Evolutionary conservation across 352 stramenopile genomes (phyloP).

Genomic region (Phytophthora boehmeriae): DNA sequence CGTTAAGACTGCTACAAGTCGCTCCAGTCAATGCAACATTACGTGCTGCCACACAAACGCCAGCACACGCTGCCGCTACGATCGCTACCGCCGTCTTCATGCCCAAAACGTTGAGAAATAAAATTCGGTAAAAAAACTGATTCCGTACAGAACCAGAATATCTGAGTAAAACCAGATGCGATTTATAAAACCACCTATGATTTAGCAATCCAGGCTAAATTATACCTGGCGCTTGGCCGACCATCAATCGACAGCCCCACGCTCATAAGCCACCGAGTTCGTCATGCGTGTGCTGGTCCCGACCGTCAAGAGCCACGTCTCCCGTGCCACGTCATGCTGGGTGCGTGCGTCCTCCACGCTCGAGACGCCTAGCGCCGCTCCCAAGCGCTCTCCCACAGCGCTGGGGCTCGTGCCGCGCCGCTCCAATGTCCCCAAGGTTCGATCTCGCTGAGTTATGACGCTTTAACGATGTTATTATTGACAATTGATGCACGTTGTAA

Average conservation of each 20-base stretch:
- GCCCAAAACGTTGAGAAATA: conserved; percentile 10
- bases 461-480: conserved; percentile 7
- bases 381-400: conserved; percentile 63
- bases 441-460: neutral
- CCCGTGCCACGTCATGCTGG: conserved; percentile 46
- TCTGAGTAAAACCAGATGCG: neutral
- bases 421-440: conserved; percentile 57
- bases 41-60: neutral
- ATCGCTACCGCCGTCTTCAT: conserved; percentile 12
- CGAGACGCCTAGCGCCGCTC: conserved; percentile 17
- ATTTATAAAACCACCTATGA: conserved; percentile 1
- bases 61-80: conserved; percentile 15
- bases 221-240: neutral
- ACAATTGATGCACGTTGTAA: conserved; percentile 5
- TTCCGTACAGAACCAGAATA: neutral
- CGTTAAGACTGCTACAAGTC: conserved; percentile 73
- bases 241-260: conserved; percentile 36
- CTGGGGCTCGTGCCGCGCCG: conserved; percentile 69
- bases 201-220: neutral
- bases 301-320: conserved; percentile 34
- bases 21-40: neutral
- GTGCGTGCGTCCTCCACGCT: conserved; percentile 53
- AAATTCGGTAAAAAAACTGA: conserved; percentile 18
- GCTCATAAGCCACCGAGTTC: conserved; percentile 13
- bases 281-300: conserved; percentile 54